phyloP scores from a whole-genome alignment of 257 asterid species.

The Fraxinus cuspidata region DNA sequence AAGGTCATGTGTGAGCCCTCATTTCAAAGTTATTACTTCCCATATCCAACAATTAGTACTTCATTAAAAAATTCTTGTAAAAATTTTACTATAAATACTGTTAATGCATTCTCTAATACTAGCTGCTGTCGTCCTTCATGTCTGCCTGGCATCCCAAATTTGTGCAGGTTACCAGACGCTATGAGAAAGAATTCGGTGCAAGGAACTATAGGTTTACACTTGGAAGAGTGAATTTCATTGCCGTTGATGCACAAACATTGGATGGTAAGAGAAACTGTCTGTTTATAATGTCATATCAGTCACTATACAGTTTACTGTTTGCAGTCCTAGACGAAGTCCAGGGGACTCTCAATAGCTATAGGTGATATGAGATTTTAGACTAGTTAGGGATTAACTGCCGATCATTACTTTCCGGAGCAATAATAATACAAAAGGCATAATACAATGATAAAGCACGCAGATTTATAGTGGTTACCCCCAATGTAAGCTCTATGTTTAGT shows the following conservation, averaged over 20 bases:
- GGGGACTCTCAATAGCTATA: background rate
- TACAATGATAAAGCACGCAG: background rate
- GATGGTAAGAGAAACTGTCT: constrained; percentile 58
- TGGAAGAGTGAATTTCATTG: constrained; percentile 81
- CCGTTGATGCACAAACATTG: constrained; percentile 78
- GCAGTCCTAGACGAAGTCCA: background rate
- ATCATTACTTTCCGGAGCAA: background rate
- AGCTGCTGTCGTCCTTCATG: background rate
- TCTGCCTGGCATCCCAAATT: background rate
- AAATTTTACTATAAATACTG: background rate
- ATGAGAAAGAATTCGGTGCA: constrained; percentile 74
- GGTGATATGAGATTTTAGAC: background rate
- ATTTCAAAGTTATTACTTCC: background rate
- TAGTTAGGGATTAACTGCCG: background rate
- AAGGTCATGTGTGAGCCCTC: background rate
- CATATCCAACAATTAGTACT: background rate
- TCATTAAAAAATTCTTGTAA: background rate
- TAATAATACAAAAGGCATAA: background rate
- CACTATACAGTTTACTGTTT: background rate
- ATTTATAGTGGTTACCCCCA: background rate
- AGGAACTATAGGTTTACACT: constrained; percentile 68
- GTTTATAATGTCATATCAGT: background rate
- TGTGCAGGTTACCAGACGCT: constrained; percentile 68
- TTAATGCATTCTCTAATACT: background rate
- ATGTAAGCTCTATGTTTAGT: background rate